phyloP scores from a whole-genome alignment of 495 filamentous ascomycete species.

The Hypoxylon crocopeplum region DNA sequence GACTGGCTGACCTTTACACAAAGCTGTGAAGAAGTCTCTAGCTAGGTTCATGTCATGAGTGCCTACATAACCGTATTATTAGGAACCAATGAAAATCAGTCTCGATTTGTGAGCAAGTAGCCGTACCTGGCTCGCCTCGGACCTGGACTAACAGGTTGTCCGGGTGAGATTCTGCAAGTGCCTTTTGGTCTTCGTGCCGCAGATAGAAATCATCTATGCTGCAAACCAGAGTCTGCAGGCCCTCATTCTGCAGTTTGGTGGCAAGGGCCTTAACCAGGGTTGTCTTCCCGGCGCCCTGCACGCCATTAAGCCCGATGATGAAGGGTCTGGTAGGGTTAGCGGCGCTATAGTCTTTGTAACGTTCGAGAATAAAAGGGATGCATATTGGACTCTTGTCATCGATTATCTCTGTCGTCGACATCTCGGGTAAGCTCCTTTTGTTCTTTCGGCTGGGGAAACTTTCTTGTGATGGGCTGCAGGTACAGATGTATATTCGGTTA shows the following conservation, averaged over 20 bases:
- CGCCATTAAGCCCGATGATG: conserved; percentile 67
- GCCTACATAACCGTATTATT: conserved; percentile 47
- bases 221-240: conserved; percentile 74
- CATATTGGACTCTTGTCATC: conserved; percentile 90
- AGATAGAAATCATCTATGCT: conserved; percentile 95
- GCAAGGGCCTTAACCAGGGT: conserved; percentile 78
- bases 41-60: conserved; percentile 84
- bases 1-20: conserved; percentile 59
- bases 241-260: conserved; percentile 68
- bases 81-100: conserved; percentile 12
- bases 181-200: conserved; percentile 71
- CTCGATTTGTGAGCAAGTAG: not conserved
- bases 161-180: conserved; percentile 68
- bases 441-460: not conserved
- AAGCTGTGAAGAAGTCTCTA: conserved; percentile 64
- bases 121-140: conserved; percentile 74
- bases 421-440: conserved; percentile 5
- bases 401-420: conserved; percentile 56
- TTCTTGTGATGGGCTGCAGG: conserved; percentile 13
- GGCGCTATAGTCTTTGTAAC: conserved; percentile 60
- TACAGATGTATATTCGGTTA: conserved; percentile 20
- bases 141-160: conserved; percentile 80
- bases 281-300: conserved; percentile 92
- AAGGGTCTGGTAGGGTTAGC: conserved; percentile 52
- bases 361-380: conserved; percentile 82